Evolutionary conservation across 2,329 filamentous ascomycete genomes (phyloP).

Genomic region (Alternaria novae-zelandiae): DNA sequence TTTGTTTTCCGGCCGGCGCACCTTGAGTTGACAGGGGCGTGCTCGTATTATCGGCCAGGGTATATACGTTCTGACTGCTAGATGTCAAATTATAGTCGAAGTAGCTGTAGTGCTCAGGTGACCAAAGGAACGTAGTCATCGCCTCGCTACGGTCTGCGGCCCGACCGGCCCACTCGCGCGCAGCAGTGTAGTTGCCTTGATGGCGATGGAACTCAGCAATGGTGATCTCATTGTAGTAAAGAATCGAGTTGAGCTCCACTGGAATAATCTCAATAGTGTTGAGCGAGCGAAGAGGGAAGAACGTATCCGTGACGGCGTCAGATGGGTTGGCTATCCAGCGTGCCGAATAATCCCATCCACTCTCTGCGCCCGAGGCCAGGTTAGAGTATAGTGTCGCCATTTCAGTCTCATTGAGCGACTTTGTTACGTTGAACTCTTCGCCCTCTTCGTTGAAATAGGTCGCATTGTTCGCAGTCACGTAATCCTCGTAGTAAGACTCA

Average conservation of each 20-base stretch:
- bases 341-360: constrained; percentile 68
- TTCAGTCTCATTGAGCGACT: constrained; percentile 60
- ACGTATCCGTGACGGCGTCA: constrained; percentile 65
- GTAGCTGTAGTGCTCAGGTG: constrained; percentile 66
- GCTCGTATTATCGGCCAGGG: constrained; percentile 54
- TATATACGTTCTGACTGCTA: constrained; percentile 61
- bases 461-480: constrained; percentile 67
- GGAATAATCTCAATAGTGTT: constrained; percentile 66
- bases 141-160: constrained; percentile 64
- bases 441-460: constrained; percentile 67
- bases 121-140: constrained; percentile 71
- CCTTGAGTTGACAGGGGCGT: constrained; percentile 44
- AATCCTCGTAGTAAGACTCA: constrained; percentile 72
- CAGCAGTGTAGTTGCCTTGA: constrained; percentile 59
- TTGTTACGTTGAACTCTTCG: constrained; percentile 62
- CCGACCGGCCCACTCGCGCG: constrained; percentile 57
- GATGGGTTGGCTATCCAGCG: constrained; percentile 65
- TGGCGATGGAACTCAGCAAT: constrained; percentile 63
- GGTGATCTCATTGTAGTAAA: constrained; percentile 69
- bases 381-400: constrained; percentile 64
- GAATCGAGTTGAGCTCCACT: constrained; percentile 71
- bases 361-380: constrained; percentile 70
- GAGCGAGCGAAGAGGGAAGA: constrained; percentile 70
- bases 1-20: constrained; percentile 63
- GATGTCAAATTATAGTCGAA: constrained; percentile 74